Percentiles rank a stretch among this genome's conserved stretches.
These are phyloP conservation scores for Globisporangium lucens DNA, from an alignment of 352 stramenopile species.

Conservation along the genomic window DNA sequence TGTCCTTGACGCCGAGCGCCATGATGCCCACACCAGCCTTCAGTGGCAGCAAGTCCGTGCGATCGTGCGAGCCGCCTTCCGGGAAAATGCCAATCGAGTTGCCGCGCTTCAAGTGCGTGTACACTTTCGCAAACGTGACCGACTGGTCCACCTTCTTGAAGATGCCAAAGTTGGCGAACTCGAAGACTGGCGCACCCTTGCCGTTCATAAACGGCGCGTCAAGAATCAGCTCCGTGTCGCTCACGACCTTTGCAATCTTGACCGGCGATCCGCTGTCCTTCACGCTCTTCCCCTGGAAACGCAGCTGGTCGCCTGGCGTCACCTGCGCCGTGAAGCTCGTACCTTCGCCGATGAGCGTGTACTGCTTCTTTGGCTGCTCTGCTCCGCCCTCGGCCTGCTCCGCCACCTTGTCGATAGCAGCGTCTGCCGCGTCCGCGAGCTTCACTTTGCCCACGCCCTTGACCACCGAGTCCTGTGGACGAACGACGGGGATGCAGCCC, in stretches of 20 bases:
- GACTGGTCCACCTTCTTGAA: constrained; percentile 92
- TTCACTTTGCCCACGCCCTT: constrained; percentile 68
- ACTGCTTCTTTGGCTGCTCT: constrained; percentile 29
- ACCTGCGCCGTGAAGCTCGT: constrained; percentile 77
- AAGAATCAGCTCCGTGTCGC: constrained; percentile 82
- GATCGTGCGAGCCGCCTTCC: constrained; percentile 97
- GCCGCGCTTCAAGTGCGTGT: constrained; percentile 85
- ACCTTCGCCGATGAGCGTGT: constrained; percentile 54
- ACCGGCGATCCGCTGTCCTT: constrained; percentile 81
- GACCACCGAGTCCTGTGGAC: constrained; percentile 91
- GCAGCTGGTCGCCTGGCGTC: constrained; percentile 75
- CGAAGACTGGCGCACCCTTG: constrained; percentile 34
- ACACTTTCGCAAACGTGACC: constrained; percentile 91
- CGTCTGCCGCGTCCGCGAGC: constrained; percentile 31
- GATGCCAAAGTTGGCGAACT: constrained; percentile 71
- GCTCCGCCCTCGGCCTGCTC: constrained; percentile 9
- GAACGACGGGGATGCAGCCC: constrained; percentile 96
- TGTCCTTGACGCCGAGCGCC: constrained; percentile 95
- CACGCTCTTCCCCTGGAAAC: constrained; percentile 71
- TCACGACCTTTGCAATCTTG: constrained; percentile 80
- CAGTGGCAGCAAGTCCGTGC: constrained; percentile 95
- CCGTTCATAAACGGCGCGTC: constrained; percentile 40
- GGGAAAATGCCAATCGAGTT: constrained; percentile 97
- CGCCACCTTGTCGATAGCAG: constrained; percentile 24
- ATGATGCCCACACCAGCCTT: constrained; percentile 98